Conservation (phyloP, 306 rosid species). For the Casuarina cunninghamiana region DNA sequence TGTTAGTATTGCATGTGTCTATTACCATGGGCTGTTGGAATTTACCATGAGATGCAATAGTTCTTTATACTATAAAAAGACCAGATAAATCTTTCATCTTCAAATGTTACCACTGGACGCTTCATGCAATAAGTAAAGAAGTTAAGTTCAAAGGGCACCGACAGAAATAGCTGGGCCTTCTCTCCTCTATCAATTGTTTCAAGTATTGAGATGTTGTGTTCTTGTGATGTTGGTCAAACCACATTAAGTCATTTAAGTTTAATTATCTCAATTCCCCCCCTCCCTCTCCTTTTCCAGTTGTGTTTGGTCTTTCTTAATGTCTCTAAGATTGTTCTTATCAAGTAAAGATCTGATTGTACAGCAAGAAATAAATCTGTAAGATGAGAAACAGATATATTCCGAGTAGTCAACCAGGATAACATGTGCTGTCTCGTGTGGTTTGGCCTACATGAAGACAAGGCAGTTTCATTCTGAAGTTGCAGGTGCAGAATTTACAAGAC, state of each 20-base stretch:
- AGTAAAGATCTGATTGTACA: neutral
- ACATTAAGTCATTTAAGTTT: neutral
- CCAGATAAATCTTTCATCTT: neutral
- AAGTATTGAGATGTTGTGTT: neutral
- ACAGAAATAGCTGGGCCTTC: neutral
- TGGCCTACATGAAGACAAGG: neutral
- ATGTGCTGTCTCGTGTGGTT: neutral
- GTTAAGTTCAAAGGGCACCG: neutral
- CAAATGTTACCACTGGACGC: neutral
- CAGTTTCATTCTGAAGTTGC: too few relatives aligned
- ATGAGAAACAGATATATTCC: neutral
- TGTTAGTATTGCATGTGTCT: slow-evolving; percentile 13
- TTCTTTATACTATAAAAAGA: neutral
- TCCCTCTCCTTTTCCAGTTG: neutral
- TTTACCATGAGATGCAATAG: neutral
- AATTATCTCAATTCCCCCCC: neutral
- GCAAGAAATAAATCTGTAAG: neutral
- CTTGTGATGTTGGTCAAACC: neutral
- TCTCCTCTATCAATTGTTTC: neutral
- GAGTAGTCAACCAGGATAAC: neutral
- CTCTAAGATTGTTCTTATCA: neutral
- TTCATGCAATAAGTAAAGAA: neutral
- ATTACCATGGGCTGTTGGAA: neutral
- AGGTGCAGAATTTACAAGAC: too few relatives aligned
- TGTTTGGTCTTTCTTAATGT: neutral